Percentiles rank a stretch among this genome's conserved stretches.
phyloP scores from a whole-genome alignment of 768 basidiomycete species.

The Tubosaeta sp. region DNA sequence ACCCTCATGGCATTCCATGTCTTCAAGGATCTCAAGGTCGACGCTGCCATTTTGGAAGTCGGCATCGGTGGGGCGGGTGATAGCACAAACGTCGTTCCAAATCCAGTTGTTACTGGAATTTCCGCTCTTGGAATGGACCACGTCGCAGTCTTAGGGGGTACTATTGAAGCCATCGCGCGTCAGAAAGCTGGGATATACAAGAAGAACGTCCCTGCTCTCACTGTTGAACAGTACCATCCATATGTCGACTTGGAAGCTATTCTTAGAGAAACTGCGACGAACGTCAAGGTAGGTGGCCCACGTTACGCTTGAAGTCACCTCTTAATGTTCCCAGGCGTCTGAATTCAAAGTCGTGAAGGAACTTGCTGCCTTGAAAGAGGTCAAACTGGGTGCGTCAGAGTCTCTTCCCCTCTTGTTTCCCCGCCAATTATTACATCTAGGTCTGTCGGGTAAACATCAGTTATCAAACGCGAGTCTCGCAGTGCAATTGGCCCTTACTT shows the following conservation, averaged over 20 bases:
- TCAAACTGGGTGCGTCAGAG: conserved; percentile 56
- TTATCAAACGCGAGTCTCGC: conserved; percentile 85
- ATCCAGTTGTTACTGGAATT: conserved; percentile 85
- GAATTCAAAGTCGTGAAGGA: conserved; percentile 61
- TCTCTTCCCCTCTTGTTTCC: neutral
- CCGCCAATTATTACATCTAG: conserved; percentile 35
- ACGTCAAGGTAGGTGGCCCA: conserved; percentile 50
- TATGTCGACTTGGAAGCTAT: conserved; percentile 64
- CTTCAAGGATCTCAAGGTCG: conserved; percentile 76
- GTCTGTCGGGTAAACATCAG: conserved; percentile 85
- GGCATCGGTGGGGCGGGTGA: conserved; percentile 94
- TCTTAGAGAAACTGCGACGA: conserved; percentile 60
- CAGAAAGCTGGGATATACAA: conserved; percentile 99
- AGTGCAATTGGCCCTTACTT: conserved; percentile 62
- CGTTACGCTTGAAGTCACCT: neutral
- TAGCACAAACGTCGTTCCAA: conserved; percentile 92
- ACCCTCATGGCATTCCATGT: conserved; percentile 91
- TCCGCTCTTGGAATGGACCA: conserved; percentile 93
- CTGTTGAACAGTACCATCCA: conserved; percentile 75
- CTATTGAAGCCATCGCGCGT: conserved; percentile 83
- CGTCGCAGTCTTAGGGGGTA: conserved; percentile 80
- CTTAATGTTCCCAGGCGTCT: conserved; percentile 44
- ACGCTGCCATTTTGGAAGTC: conserved; percentile 93
- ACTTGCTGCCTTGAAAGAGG: conserved; percentile 42
- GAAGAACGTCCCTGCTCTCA: conserved; percentile 82